Percentiles rank a stretch among this genome's conserved stretches.
These are phyloP conservation scores for Gardenia jasminoides DNA, from an alignment of 257 asterid species.

Conservation along the genomic window DNA sequence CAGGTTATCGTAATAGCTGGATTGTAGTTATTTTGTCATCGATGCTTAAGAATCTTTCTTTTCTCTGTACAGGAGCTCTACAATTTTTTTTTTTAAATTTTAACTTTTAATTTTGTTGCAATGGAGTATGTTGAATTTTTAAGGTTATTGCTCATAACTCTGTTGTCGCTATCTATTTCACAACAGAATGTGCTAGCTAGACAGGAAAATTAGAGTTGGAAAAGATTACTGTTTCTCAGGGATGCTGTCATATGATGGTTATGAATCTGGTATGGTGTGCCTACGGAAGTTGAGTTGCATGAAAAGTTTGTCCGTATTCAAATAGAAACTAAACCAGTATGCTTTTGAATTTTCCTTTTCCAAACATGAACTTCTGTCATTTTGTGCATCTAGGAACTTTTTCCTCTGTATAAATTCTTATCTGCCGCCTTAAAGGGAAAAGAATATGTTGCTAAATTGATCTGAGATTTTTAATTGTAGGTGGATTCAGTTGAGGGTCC, in stretches of 20 bases:
- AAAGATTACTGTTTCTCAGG: background rate
- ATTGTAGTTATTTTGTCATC: background rate
- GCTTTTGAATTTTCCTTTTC: background rate
- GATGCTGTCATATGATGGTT: background rate
- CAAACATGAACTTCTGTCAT: background rate
- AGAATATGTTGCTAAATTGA: conserved; percentile 22
- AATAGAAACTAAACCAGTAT: background rate
- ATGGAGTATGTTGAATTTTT: background rate
- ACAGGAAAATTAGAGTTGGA: background rate
- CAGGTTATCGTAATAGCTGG: background rate
- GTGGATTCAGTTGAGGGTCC: conserved; percentile 99
- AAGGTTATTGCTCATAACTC: background rate
- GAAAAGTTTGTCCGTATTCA: background rate
- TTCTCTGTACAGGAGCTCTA: background rate
- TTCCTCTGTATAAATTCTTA: background rate
- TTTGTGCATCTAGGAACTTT: background rate
- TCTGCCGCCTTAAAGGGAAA: conserved; percentile 1
- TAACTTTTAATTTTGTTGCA: background rate
- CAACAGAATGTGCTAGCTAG: background rate
- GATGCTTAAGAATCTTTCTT: background rate
- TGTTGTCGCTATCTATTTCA: background rate
- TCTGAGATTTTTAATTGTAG: conserved; percentile 40
- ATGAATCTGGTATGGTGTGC: background rate
- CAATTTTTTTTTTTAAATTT: background rate
- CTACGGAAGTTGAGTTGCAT: background rate